Evolutionary conservation across 352 stramenopile species (phyloP).

Genomic region (Pythium insidiosum): DNA sequence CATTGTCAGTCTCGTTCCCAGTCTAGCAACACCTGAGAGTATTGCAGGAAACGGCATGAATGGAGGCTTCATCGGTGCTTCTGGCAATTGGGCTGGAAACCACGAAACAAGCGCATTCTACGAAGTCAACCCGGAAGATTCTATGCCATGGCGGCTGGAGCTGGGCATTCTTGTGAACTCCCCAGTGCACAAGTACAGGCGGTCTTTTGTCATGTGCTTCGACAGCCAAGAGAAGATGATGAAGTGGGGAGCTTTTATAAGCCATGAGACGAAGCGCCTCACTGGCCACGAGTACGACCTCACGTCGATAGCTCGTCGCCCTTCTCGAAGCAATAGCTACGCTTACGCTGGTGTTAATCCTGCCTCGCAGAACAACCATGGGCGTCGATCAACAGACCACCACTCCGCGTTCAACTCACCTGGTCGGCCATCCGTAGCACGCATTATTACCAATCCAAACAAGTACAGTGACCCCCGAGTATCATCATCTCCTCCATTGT

Average conservation of each 20-base stretch:
- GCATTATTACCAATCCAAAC: constrained; percentile 65
- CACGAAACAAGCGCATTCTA: too few relatives aligned
- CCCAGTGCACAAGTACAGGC: constrained; percentile 54
- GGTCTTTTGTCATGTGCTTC: constrained; percentile 76
- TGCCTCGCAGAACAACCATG: too few relatives aligned
- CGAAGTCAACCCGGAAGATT: too few relatives aligned
- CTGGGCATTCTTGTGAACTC: constrained; percentile 56
- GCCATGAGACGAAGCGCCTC: constrained; percentile 70
- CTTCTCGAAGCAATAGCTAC: constrained; percentile 61
- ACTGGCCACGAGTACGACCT: constrained; percentile 78
- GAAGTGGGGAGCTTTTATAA: constrained; percentile 77
- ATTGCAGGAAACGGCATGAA: too few relatives aligned
- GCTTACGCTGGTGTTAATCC: constrained; percentile 25
- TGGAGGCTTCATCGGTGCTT: too few relatives aligned
- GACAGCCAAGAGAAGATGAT: constrained; percentile 75
- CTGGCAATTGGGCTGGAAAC: too few relatives aligned
- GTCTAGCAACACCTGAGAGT: constrained; percentile 38
- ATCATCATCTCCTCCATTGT: constrained; percentile 32
- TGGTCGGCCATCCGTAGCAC: constrained; percentile 45
- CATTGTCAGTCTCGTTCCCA: constrained; percentile 75
- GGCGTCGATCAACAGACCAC: constrained; percentile 16
- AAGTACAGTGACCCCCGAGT: constrained; percentile 71
- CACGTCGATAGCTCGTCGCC: constrained; percentile 51
- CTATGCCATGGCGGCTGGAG: constrained; percentile 73
- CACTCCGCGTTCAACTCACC: constrained; percentile 57